Evolutionary conservation across 805 yeast species (phyloP).

Genomic region (Danielozyma ontarioensis): DNA sequence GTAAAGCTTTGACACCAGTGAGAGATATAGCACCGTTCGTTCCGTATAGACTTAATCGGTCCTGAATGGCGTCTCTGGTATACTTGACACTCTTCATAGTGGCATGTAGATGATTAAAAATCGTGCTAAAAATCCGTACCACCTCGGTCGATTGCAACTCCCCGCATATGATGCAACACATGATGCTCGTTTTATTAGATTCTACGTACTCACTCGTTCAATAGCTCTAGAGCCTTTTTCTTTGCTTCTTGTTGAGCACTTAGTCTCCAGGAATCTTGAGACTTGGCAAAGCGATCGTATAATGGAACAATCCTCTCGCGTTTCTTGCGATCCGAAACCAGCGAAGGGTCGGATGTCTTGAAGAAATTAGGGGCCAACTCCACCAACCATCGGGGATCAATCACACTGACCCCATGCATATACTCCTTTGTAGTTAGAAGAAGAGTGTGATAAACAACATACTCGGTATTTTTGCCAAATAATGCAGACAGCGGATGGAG

Average conservation of each 20-base stretch:
- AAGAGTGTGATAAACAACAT: constrained; percentile 76
- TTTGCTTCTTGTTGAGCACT: constrained; percentile 37
- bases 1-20: constrained; percentile 23
- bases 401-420: constrained; percentile 82
- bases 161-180: too few relatives aligned
- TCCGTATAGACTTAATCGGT: constrained; percentile 26
- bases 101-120: too few relatives aligned
- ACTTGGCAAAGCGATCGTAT: constrained; percentile 51
- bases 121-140: too few relatives aligned
- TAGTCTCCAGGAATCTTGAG: constrained; percentile 73
- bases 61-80: constrained; percentile 27
- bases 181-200: too few relatives aligned
- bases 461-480: constrained; percentile 60
- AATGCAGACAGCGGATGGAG: constrained; percentile 86
- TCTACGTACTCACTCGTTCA: too few relatives aligned
- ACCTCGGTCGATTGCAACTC: too few relatives aligned
- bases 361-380: constrained; percentile 71
- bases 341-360: constrained; percentile 51
- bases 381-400: constrained; percentile 77
- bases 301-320: constrained; percentile 71
- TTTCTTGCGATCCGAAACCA: constrained; percentile 46
- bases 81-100: constrained; percentile 15
- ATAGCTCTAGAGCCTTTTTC: constrained; percentile 14
- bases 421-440: constrained; percentile 83
- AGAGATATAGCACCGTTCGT: constrained; percentile 19